Evolutionary conservation across 257 asterid genomes (phyloP), one percentile per base, ranked within the genome.

Genomic region (Nicotiana sylvestris): DNA sequence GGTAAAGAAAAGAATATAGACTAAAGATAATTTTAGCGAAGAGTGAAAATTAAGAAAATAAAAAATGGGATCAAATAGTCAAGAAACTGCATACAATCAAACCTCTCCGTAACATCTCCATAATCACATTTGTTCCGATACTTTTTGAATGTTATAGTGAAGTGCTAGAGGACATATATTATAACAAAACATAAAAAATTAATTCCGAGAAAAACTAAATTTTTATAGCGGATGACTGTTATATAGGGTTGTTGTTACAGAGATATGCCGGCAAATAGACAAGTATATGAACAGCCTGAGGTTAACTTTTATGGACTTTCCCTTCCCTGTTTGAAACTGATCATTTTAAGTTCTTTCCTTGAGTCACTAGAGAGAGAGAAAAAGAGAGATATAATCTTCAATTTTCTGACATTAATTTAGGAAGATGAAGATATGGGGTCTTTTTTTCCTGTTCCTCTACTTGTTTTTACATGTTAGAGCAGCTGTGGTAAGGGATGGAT

Each of bases 401-500:
- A 62, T 39, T 6, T 39, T 39, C 9, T 39, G 6, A 8, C 2
- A 43, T 2, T 43, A 43, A 43, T 43, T 43, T 43, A 43, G 51
- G 51, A 83, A 82, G 81, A 90, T 88, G 93, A 88, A 77, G 55
- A 46, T 70, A 0, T 66, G 30, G 29, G 32, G 51, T 32, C 8
- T 58, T 21, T 3, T 86, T 13, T 29, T 89, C 17, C 49, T 85
- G 65, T 21, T 87, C 21, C 1, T 86, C 43, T 64, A 86, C 78
- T 53, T 86, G 72, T 76, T 88, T 67, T 58, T 29, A 15, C 67
- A 74, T 21, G 86, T 78, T 70, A 64, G 30, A 67, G 88, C 85
- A 33, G 83, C 39, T 18, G 66, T 27, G 43, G 29, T 49, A 6
- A 80, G 80, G 68, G 87, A 89, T 81, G 96, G 82, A 66, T 92